Evolutionary conservation across 179 eudicot species (phyloP).

Genomic region (Spinacia oleracea): DNA sequence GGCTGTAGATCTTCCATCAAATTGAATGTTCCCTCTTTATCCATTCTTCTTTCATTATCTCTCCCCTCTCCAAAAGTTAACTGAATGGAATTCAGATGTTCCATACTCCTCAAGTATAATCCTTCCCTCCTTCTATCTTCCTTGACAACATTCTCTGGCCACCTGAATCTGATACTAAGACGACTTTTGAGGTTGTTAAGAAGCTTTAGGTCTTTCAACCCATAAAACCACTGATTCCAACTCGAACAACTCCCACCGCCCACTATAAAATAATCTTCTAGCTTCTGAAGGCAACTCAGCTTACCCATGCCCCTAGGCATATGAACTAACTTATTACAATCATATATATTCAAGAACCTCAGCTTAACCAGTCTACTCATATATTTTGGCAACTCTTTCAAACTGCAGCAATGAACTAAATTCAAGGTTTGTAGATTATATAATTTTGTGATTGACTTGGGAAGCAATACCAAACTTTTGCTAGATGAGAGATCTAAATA

Average conservation of each 20-base stretch:
- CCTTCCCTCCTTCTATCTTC: neutral
- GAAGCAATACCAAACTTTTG: neutral
- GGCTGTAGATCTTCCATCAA: slow-evolving; percentile 26
- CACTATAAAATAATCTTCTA: slow-evolving; percentile 22
- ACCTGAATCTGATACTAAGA: too few species aligned
- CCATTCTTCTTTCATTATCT: too few species aligned
- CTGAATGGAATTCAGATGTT: slow-evolving; percentile 18
- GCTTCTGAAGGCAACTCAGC: slow-evolving; percentile 22
- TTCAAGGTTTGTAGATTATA: neutral
- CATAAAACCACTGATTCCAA: neutral
- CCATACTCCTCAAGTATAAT: slow-evolving; percentile 10
- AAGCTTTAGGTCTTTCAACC: neutral
- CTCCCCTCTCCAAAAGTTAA: too few species aligned
- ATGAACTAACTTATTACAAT: too few species aligned
- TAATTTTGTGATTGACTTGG: neutral
- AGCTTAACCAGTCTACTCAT: slow-evolving; percentile 15
- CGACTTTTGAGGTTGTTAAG: neutral
- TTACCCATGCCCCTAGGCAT: slow-evolving; percentile 23
- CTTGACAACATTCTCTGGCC: too few species aligned
- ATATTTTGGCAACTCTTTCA: slow-evolving; percentile 28
- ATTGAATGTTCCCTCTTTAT: too few species aligned
- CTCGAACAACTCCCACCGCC: neutral
- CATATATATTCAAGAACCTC: too few species aligned
- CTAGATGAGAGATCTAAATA: slow-evolving; percentile 17
- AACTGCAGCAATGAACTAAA: neutral